phyloP scores from a whole-genome alignment of 768 basidiomycete species.

The Zangia roseola region DNA sequence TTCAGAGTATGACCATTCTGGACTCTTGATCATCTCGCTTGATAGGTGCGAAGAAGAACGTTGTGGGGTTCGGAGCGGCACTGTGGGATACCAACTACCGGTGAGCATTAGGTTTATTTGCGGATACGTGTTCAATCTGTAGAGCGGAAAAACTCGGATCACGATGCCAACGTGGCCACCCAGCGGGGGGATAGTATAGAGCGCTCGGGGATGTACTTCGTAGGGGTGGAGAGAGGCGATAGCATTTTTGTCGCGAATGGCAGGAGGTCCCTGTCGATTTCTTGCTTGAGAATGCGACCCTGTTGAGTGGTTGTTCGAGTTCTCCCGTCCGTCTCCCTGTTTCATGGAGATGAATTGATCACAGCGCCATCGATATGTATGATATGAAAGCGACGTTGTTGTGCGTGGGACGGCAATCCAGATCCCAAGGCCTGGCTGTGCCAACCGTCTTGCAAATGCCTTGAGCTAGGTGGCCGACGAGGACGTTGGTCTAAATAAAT shows the following conservation, averaged over 20 bases:
- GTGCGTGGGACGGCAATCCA: too few species aligned
- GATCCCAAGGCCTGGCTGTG: too few species aligned
- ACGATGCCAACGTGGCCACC: background rate
- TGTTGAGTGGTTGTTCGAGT: constrained; percentile 1
- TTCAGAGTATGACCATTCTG: constrained; percentile 3
- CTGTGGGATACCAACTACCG: constrained; percentile 11
- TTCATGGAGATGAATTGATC: constrained; percentile 23
- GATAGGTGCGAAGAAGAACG: constrained; percentile 20
- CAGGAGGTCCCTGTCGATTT: background rate
- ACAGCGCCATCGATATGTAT: constrained; percentile 3
- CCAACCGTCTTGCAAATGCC: too few species aligned
- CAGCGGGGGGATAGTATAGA: background rate
- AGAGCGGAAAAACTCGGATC: constrained; percentile 4
- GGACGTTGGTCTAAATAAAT: background rate
- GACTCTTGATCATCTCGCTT: constrained; percentile 18
- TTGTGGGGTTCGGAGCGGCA: constrained; percentile 23
- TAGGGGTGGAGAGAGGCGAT: constrained; percentile 1
- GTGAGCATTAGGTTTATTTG: constrained; percentile 3
- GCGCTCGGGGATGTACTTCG: background rate
- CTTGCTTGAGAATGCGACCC: constrained; percentile 7
- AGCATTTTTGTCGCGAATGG: constrained; percentile 6
- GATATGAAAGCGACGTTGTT: too few species aligned
- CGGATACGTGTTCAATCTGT: constrained; percentile 1
- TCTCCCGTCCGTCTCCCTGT: constrained; percentile 17
- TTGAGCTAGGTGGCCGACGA: background rate